Percentiles rank a stretch among this genome's conserved stretches.
Conservation (phyloP, 1,139 yeast genomes). For the Kurtzmaniella quercitrusa region DNA sequence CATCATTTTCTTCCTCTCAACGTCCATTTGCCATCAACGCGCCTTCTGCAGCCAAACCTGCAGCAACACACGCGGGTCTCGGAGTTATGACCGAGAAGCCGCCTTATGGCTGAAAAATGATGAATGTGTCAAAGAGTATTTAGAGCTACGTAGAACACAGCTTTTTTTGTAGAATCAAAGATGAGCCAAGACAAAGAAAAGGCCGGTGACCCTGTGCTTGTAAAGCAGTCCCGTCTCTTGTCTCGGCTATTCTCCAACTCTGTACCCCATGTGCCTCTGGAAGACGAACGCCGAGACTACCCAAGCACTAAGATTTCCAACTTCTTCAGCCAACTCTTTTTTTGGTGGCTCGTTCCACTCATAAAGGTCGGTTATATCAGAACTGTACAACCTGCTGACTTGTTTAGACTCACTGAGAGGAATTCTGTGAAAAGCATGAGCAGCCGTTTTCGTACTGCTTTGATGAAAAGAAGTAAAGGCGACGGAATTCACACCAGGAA, state of each 20-base stretch:
- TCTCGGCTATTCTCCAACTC: slow-evolving; percentile 16
- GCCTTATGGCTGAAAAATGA: too few species aligned
- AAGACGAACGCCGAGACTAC: slow-evolving; percentile 43
- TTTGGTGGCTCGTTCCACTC: slow-evolving; percentile 59
- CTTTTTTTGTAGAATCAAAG: too few species aligned
- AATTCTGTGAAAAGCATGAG: slow-evolving; percentile 47
- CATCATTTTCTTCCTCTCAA: too few species aligned
- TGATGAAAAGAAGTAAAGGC: slow-evolving; percentile 31
- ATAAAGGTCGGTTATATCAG: slow-evolving; percentile 63
- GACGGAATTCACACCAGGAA: slow-evolving; percentile 15
- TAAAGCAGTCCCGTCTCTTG: slow-evolving; percentile 10
- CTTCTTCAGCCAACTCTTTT: slow-evolving; percentile 31
- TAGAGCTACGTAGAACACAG: too few species aligned
- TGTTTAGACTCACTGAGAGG: slow-evolving; percentile 50
- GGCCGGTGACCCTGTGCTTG: not conserved
- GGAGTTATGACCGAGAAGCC: not conserved
- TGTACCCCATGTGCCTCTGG: slow-evolving; percentile 52
- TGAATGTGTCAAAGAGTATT: not conserved
- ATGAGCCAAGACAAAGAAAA: not conserved
- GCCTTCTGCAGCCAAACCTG: too few species aligned
- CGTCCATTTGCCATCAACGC: too few species aligned
- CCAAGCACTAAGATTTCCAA: slow-evolving; percentile 31
- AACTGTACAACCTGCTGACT: slow-evolving; percentile 60
- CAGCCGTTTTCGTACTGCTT: slow-evolving; percentile 23
- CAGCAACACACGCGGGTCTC: not conserved